These are phyloP conservation scores for Teratosphaeria nubilosa DNA, from an alignment of 2,329 filamentous ascomycete genomes.

Conservation along the genomic window DNA sequence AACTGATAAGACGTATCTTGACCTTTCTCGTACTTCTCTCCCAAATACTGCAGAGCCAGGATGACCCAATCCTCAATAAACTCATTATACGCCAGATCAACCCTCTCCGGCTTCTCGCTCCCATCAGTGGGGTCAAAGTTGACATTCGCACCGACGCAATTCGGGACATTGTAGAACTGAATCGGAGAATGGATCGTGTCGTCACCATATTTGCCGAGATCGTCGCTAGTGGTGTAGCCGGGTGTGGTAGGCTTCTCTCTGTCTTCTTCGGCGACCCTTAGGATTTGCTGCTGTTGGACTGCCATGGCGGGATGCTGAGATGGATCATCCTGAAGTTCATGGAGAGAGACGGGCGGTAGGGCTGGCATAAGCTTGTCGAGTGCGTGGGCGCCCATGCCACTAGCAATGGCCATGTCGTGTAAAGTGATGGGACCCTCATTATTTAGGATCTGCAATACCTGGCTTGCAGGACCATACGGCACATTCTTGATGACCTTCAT, in stretches of 20 bases:
- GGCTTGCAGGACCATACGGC: conserved; percentile 62
- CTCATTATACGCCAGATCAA: conserved; percentile 85
- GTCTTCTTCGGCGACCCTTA: conserved; percentile 2
- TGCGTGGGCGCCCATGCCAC: background rate
- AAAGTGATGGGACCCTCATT: conserved; percentile 43
- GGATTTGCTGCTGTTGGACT: background rate
- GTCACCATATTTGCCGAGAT: conserved; percentile 73
- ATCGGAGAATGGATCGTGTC: conserved; percentile 75
- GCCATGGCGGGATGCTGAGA: background rate
- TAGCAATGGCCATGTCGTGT: background rate
- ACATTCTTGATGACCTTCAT: conserved; percentile 72
- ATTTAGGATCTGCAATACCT: conserved; percentile 53
- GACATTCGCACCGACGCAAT: conserved; percentile 65
- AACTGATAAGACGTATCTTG: conserved; percentile 43
- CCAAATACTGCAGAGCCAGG: conserved; percentile 56
- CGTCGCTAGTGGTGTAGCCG: conserved; percentile 86
- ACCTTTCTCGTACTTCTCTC: conserved; percentile 38
- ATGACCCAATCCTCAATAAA: conserved; percentile 80
- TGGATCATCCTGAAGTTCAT: conserved; percentile 5
- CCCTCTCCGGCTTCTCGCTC: conserved; percentile 51
- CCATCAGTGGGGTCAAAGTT: conserved; percentile 38
- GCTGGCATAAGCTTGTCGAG: background rate
- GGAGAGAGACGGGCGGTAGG: background rate
- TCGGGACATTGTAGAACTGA: conserved; percentile 67
- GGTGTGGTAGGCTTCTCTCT: conserved; percentile 35